Evolutionary conservation across 257 asterid species (phyloP), one percentile per base, ranked within the genome.

Genomic region (Echium plantagineum): DNA sequence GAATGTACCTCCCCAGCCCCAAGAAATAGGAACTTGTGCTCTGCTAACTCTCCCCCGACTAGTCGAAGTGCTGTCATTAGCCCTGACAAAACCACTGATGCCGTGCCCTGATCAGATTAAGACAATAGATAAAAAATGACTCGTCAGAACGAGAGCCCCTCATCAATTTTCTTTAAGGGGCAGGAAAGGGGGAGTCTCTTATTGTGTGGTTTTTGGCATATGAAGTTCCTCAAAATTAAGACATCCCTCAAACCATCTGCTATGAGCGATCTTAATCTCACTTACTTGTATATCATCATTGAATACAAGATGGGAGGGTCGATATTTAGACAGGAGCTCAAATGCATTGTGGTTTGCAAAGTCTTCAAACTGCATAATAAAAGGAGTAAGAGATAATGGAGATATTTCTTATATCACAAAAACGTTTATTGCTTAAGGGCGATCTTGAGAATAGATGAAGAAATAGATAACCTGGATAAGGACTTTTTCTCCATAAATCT

Each of bases 261-360:
- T 38, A 10, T 38, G 48, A 38, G 48, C 0, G 48, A 2, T 38
- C 13, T 38, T 38, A 38, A 38, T 38, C 15, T 38, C 48, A 38
- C 48, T 61, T 65, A 78, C 94, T 86, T 85, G 94, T 63, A 86
- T 86, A 69, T 86, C 95, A 65, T 86, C 95, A 26, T 86, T 86
- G 81, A 86, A 86, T 52, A 83, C 95, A 38, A 86, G 93, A 79
- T 86, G 95, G 7, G 89, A 79, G 38, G 83, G 67, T 55, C 89
- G 77, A 52, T 83, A 86, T 73, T 83, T 86, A 2, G 85, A 77
- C 28, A 86, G 93, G 30, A 86, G 93, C 69, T 86, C 93, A 63
- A 86, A 86, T 58, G 95, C 95, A 71, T 86, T 86, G 72, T 86
- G 95, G 73, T 86, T 86, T 32, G 93, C 95, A 55, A 86, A 86